Conservation (phyloP, 2,329 filamentous ascomycete genomes). For the Podosphaera aphanis region DNA sequence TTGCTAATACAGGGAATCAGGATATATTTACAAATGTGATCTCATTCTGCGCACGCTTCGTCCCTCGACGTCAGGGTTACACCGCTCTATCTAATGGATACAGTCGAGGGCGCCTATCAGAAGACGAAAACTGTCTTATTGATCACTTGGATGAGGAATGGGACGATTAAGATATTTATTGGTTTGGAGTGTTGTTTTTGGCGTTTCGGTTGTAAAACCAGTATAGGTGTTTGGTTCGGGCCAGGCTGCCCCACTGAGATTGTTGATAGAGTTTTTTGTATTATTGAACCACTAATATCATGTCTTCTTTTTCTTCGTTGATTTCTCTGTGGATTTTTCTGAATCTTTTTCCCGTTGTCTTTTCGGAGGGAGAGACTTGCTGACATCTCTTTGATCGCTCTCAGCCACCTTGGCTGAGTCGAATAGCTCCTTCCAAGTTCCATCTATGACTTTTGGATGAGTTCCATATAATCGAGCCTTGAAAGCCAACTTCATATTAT, state of each 20-base stretch:
- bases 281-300: too few relatives aligned
- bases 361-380: constrained; percentile 5
- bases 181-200: too few relatives aligned
- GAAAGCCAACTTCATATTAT: constrained; percentile 50
- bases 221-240: too few relatives aligned
- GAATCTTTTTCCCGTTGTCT: constrained; percentile 3
- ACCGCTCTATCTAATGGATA: constrained; percentile 32
- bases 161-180: constrained; percentile 39
- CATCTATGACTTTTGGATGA: constrained; percentile 35
- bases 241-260: too few relatives aligned
- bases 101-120: constrained; percentile 18
- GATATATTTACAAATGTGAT: constrained; percentile 44
- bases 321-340: too few relatives aligned
- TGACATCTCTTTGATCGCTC: neutral
- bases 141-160: constrained; percentile 93
- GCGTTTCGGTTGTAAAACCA: too few relatives aligned
- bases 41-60: constrained; percentile 42
- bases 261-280: too few relatives aligned
- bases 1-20: constrained; percentile 18
- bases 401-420: constrained; percentile 17
- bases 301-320: too few relatives aligned
- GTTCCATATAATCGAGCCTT: constrained; percentile 38
- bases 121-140: constrained; percentile 83
- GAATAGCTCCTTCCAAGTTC: constrained; percentile 28
- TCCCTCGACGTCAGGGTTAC: constrained; percentile 45